phyloP scores from a whole-genome alignment of 441 rosid genomes.

The Pelargonium exstipulatum region DNA sequence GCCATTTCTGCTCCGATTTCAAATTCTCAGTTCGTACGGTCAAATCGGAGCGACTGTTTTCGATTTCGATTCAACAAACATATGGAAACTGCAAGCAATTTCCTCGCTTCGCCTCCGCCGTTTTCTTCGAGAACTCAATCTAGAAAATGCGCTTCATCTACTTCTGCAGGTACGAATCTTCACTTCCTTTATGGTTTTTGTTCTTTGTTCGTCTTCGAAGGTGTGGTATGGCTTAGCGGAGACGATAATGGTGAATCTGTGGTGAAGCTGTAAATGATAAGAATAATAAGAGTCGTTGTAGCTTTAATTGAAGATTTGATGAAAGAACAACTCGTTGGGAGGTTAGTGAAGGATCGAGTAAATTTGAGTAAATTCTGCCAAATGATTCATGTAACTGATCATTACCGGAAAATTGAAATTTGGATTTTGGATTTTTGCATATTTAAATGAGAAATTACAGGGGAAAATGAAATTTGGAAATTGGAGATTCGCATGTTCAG shows the following conservation, averaged over 20 bases:
- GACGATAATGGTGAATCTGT: too few relatives aligned
- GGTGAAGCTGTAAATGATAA: too few relatives aligned
- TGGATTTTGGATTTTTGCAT: too few relatives aligned
- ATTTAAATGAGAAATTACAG: not conserved
- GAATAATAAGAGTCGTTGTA: too few relatives aligned
- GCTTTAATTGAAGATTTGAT: too few relatives aligned
- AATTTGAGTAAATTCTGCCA: too few relatives aligned
- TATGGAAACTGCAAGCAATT: slow-evolving; percentile 63
- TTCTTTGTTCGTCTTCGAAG: too few relatives aligned
- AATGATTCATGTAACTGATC: too few relatives aligned
- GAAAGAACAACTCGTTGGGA: too few relatives aligned
- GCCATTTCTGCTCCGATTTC: not conserved
- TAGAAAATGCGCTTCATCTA: slow-evolving; percentile 35
- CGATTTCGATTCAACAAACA: not conserved
- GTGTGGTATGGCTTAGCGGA: too few relatives aligned
- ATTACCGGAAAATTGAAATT: too few relatives aligned
- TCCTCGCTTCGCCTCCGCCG: slow-evolving; percentile 58
- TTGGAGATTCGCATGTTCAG: not conserved
- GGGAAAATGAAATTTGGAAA: not conserved
- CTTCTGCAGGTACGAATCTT: slow-evolving; percentile 40
- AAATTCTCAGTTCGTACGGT: not conserved
- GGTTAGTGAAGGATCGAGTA: too few relatives aligned
- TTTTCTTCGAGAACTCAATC: slow-evolving; percentile 48
- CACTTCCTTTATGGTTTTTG: not conserved
- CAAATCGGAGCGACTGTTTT: not conserved